Evolutionary conservation across 1,284 basidiomycete genomes (phyloP), one percentile per base, ranked within the genome.

Genomic region (Lignosus rhinocerotis): DNA sequence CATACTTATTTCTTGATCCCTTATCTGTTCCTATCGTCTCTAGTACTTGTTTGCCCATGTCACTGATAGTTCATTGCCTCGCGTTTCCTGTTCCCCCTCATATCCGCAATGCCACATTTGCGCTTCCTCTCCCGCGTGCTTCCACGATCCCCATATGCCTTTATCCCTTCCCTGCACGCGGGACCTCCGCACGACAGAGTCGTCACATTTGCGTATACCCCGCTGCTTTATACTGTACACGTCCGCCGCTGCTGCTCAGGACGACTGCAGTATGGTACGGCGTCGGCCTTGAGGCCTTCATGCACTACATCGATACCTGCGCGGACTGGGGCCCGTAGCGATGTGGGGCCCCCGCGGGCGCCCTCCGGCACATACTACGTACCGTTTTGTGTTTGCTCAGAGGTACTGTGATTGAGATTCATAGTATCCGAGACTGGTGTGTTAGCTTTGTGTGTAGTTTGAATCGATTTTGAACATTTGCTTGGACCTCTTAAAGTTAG

Each of bases 141-240:
- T 36, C 34, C 51, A 33, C 30, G 42, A 19, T 42, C 12, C 32
- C 19, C 25, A n/a, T 39, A 16, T 17, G 4, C 39, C 50, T 10
- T 42, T 16, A 46, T 51, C 43, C 10, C 19, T 53, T 45, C 39
- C 10, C 43, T 8, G 31, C 45, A 38, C 50, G 59, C 55, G 52
- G 52, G 25, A 44, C 48, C 55, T 45, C 21, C 38, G 36, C 32
- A 53, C 55, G 59, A 57, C 55, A 55, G 59, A 48, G 59, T 58
- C 59, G 59, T 58, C 53, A 42, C 53, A 34, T 45, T 53, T 55
- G 32, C 50, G 54, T 46, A 57, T 56, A 56, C 54, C 53, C 59
- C 55, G 51, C 36, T 39, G 46, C 51, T 52, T 42, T 52, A 56
- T 50, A 25, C 41, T 46, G 45, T 53, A 19, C 41, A 30, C 47